phyloP scores from a whole-genome alignment of 2,329 filamentous ascomycete genomes.

The Aspergillus pseudoglaucus region DNA sequence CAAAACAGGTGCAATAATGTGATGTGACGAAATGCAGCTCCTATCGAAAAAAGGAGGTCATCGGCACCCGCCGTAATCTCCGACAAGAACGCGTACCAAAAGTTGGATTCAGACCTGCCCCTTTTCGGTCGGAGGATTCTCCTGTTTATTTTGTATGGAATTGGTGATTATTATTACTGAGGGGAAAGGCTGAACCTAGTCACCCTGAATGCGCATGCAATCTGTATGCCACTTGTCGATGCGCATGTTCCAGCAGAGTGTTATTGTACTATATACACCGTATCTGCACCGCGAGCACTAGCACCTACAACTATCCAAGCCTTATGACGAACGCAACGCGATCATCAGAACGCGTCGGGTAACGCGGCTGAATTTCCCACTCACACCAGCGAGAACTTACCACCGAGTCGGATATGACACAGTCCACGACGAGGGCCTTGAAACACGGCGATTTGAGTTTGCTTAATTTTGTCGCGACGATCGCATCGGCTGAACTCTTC shows the following conservation, averaged over 20 bases:
- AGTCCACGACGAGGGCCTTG: slow-evolving; percentile 9
- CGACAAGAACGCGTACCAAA: not conserved
- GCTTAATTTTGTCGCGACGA: slow-evolving; percentile 17
- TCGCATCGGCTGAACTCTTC: slow-evolving; percentile 9
- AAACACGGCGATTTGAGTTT: slow-evolving; percentile 14
- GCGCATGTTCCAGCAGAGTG: too few species aligned
- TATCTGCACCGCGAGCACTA: not conserved
- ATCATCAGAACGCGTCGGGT: not conserved
- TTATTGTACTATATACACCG: too few species aligned
- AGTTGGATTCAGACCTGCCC: not conserved
- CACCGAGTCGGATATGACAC: not conserved
- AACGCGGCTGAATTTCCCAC: not conserved
- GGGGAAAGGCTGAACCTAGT: too few species aligned
- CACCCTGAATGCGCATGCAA: too few species aligned
- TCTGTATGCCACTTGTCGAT: too few species aligned
- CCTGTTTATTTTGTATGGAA: not conserved
- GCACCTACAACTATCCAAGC: not conserved
- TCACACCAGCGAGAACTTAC: not conserved
- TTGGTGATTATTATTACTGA: too few species aligned
- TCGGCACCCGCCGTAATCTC: not conserved
- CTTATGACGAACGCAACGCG: not conserved
- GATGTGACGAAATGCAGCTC: too few species aligned
- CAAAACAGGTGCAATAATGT: too few species aligned
- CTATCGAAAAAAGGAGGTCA: not conserved
- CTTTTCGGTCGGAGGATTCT: not conserved